Evolutionary conservation across 176 grass and related monocot genomes (phyloP).

Genomic region (bread wheat (Triticum aestivum)): IWGSC_CS_RefSeq_v2.1 NC_057798.1:804812307-804812806

Average conservation of each 20-base stretch:
- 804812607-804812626: slow-evolving; percentile 73
- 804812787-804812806: not conserved
- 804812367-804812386: slow-evolving; percentile 88
- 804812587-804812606: slow-evolving; percentile 78
- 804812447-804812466: slow-evolving; percentile 88
- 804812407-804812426: slow-evolving; percentile 89
- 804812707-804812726: not conserved
- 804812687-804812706: not conserved
- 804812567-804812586: slow-evolving; percentile 79
- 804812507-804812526: slow-evolving; percentile 38
- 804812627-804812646: slow-evolving; percentile 31
- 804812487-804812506: slow-evolving; percentile 36
- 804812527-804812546: slow-evolving; percentile 55
- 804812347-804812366: slow-evolving; percentile 55
- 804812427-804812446: slow-evolving; percentile 74
- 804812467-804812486: slow-evolving; percentile 25
- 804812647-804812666: not conserved
- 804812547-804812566: slow-evolving; percentile 83
- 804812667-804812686: not conserved
- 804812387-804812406: slow-evolving; percentile 75
- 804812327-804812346: not conserved
- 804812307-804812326: not conserved
- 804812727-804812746: not conserved
- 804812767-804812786: not conserved
- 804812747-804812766: not conserved